Conservation (phyloP, 2,329 filamentous ascomycete genomes). For the Coleophoma cylindrospora region DNA sequence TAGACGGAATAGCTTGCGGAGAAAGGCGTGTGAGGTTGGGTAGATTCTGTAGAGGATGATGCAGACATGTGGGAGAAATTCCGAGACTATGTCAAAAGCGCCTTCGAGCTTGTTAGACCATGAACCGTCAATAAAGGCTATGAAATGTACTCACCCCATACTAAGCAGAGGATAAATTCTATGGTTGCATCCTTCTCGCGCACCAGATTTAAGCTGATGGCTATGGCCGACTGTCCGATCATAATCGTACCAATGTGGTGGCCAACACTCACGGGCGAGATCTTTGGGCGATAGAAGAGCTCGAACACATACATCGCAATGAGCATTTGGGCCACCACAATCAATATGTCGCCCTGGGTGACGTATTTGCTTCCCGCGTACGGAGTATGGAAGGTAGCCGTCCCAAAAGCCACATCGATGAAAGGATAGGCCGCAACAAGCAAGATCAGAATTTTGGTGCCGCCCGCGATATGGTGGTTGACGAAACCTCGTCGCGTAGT, state of each 20-base stretch:
- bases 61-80: slow-evolving; percentile 39
- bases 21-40: slow-evolving; percentile 31
- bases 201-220: slow-evolving; percentile 25
- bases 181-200: slow-evolving; percentile 22
- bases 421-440: slow-evolving; percentile 36
- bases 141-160: slow-evolving; percentile 18
- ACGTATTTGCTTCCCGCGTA: slow-evolving; percentile 24
- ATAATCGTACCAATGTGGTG: slow-evolving; percentile 32
- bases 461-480: slow-evolving; percentile 39
- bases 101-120: slow-evolving; percentile 23
- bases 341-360: slow-evolving; percentile 34
- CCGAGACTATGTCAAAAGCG: slow-evolving; percentile 39
- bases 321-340: slow-evolving; percentile 34
- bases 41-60: slow-evolving; percentile 39
- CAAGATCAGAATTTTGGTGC: slow-evolving; percentile 34
- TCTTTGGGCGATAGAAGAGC: slow-evolving; percentile 33
- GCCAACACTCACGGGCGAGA: slow-evolving; percentile 34
- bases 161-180: slow-evolving; percentile 23
- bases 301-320: slow-evolving; percentile 42
- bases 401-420: slow-evolving; percentile 30
- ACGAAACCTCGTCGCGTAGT: slow-evolving; percentile 33
- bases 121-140: neutral
- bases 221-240: slow-evolving; percentile 35
- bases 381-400: slow-evolving; percentile 25
- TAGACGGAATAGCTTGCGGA: slow-evolving; percentile 31